Percentiles rank a stretch among this genome's conserved stretches.
phyloP scores from a whole-genome alignment of 2,329 filamentous ascomycete genomes.

The Aspergillus pseudoglaucus region DNA sequence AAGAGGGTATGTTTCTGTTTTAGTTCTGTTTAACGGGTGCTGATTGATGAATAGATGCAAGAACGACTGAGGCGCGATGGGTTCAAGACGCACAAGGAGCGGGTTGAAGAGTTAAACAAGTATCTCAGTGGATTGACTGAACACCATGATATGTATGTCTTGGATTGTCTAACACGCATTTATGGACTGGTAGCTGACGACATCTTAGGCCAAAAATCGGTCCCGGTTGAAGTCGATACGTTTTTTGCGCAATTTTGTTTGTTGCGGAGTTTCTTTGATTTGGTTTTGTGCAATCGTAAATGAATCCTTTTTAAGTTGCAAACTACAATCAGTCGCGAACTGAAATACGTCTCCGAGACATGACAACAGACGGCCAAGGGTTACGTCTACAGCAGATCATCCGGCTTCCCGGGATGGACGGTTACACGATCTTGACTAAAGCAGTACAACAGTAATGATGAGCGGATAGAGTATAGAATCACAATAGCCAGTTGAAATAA shows the following conservation, averaged over 20 bases:
- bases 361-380: neutral
- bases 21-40: constrained; percentile 2
- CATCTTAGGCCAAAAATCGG: constrained; percentile 33
- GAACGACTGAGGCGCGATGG: constrained; percentile 77
- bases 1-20: constrained; percentile 60
- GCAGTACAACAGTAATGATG: neutral
- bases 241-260: neutral
- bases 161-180: neutral
- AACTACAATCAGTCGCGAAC: no score
- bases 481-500: neutral
- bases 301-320: no score
- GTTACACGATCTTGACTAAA: neutral
- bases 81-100: constrained; percentile 93
- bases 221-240: constrained; percentile 27
- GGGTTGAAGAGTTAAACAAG: constrained; percentile 90
- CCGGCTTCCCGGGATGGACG: neutral
- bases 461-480: neutral
- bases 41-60: constrained; percentile 55
- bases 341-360: neutral
- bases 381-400: neutral
- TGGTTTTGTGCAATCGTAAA: no score
- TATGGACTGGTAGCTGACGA: constrained; percentile 8
- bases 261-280: no score
- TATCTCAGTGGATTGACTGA: constrained; percentile 89
- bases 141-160: constrained; percentile 83